These are phyloP conservation scores for Phytophthora aleatoria DNA, from an alignment of 352 stramenopile species.

Conservation along the genomic window DNA sequence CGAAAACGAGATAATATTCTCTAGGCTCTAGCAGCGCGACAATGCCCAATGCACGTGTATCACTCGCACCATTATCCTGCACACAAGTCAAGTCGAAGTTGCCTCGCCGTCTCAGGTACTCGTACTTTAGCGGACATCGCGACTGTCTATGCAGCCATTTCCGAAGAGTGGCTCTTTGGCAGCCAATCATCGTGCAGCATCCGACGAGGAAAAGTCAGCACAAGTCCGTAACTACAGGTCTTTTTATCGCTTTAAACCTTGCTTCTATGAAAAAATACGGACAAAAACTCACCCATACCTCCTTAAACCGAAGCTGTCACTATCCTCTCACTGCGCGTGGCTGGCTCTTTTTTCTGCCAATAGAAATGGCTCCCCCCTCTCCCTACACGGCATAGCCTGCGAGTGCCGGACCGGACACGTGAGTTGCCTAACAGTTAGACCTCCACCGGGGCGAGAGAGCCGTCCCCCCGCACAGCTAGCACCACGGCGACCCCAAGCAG, in stretches of 20 bases:
- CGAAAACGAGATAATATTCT: background rate
- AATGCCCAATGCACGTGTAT: background rate
- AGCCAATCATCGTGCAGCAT: slow-evolving; percentile 25
- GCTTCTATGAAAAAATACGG: background rate
- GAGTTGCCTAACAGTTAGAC: slow-evolving; percentile 3
- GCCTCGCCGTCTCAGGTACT: background rate
- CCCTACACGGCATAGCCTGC: slow-evolving; percentile 35
- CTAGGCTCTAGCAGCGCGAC: background rate
- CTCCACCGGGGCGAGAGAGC: slow-evolving; percentile 7
- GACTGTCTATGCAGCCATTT: slow-evolving; percentile 26
- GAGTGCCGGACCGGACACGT: background rate
- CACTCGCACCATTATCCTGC: slow-evolving; percentile 13
- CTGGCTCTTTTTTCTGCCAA: slow-evolving; percentile 61
- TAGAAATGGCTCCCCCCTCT: slow-evolving; percentile 40
- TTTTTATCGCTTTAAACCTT: background rate
- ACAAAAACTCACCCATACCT: slow-evolving; percentile 11
- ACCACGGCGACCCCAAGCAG: slow-evolving; percentile 23
- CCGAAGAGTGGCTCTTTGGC: slow-evolving; percentile 17
- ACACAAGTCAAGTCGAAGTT: slow-evolving; percentile 2
- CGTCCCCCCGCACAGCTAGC: slow-evolving; percentile 3
- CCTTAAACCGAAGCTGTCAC: slow-evolving; percentile 1
- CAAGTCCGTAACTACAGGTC: slow-evolving; percentile 7
- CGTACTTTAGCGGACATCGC: slow-evolving; percentile 20
- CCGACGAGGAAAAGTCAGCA: background rate
- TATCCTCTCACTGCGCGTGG: background rate